Percentiles rank a stretch among this genome's conserved stretches.
phyloP scores from a whole-genome alignment of 257 asterid species.

The Apocynum venetum region DNA sequence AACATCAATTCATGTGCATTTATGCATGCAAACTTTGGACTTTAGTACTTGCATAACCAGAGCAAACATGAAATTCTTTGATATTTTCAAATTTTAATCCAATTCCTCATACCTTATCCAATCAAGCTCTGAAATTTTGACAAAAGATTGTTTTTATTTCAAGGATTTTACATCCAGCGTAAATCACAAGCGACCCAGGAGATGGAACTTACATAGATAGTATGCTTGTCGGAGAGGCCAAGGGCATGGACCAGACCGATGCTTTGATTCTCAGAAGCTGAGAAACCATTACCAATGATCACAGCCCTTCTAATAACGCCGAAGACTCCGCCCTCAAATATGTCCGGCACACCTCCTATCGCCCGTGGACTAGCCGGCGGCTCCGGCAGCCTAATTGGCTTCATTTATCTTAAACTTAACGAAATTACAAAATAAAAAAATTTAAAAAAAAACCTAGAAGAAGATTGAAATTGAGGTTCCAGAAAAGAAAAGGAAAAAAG shows the following conservation, averaged over 20 bases:
- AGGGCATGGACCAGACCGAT: constrained; percentile 87
- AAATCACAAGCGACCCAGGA: not conserved
- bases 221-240: constrained; percentile 71
- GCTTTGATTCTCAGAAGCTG: constrained; percentile 91
- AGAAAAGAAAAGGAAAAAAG: not conserved
- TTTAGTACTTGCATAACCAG: not conserved
- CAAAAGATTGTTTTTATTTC: not conserved
- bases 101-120: not conserved
- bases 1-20: not conserved
- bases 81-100: not conserved
- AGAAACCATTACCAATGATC: constrained; percentile 83
- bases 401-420: constrained; percentile 35
- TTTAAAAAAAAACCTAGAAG: constrained; percentile 7
- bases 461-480: not conserved
- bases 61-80: not conserved
- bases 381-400: constrained; percentile 91
- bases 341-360: constrained; percentile 54
- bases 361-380: constrained; percentile 81
- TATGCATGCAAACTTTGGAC: not conserved
- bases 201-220: constrained; percentile 50
- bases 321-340: constrained; percentile 77
- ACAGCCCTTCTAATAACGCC: constrained; percentile 86
- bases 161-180: not conserved
- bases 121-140: not conserved
- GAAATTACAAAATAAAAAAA: not conserved